Base-by-base conservation (phyloP, 1,139 yeast genomes). In the Martiniozyma asiatica region DNA sequence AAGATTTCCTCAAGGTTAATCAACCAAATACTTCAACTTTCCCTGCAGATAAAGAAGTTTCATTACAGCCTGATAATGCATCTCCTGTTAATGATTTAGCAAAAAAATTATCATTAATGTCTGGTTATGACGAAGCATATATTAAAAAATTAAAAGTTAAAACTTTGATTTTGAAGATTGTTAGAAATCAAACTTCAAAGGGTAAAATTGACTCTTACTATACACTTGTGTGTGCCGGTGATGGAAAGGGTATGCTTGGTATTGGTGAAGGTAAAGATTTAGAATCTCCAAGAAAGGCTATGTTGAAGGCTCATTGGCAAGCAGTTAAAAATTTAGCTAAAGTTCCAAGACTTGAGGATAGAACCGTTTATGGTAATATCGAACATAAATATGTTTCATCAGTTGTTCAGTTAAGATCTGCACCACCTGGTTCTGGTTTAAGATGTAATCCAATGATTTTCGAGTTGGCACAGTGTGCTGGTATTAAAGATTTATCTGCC, bases 191-290 rank as follows among this genome's bases (percentile, higher is more conserved):
- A 65, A 89, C 97, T 2, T 73, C 87, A 29, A 82, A 85, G 63
- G 98, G 98, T 52, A 89, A 87, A 53, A 82, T 84, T 42, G 74
- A 79, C 29, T 74, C 85, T 28, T 79, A 75, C 54, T 89, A 82
- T 53, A 80, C 87, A 1, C 58, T 89, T 47, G 92, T 87, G 8
- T 82, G 87, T 24, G 95, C 80, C 7, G 99, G 99, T 27, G 94
- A 92, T 56, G 69, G 75, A 36, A 78, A 80, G 42, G 99, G 99
- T 40, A 81, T 85, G 76, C 64, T 87, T 38, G 98, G 98, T 26
- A 63, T 87, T 30, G 99, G 98, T 33, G 94, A 85, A 55, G 99
- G 98, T 36, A 82, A 82, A 50, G 87, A 89, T 35, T 65, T 85
- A 45, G 77, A 73, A 38, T 85, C 81, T 38, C 72, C 79, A 58